phyloP scores from a whole-genome alignment of 2,329 filamentous ascomycete species.

The Clonostachys rosea region DNA sequence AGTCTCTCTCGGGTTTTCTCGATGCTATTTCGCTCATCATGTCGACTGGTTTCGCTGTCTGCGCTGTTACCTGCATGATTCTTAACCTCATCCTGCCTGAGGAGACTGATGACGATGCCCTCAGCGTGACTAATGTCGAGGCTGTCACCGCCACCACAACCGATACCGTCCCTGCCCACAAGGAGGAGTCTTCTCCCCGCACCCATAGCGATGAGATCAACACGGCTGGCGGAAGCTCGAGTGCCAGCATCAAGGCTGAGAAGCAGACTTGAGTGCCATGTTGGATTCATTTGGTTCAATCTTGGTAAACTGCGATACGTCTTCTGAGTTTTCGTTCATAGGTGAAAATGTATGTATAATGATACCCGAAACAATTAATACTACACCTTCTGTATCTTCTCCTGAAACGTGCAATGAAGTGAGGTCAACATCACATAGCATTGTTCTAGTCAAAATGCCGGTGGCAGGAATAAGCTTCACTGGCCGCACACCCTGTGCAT shows the following conservation, averaged over 20 bases:
- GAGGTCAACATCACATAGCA: too few species aligned
- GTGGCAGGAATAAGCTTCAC: too few species aligned
- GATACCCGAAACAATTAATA: too few species aligned
- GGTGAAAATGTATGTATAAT: too few species aligned
- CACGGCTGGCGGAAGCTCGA: neutral
- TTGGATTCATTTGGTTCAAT: too few species aligned
- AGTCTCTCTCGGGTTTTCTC: slow-evolving; percentile 65
- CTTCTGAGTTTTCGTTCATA: too few species aligned
- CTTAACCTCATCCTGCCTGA: slow-evolving; percentile 71
- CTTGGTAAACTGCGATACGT: too few species aligned
- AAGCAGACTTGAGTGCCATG: slow-evolving; percentile 4
- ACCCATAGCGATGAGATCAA: slow-evolving; percentile 4
- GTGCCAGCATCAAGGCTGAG: slow-evolving; percentile 2
- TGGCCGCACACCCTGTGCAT: too few species aligned
- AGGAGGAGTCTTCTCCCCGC: neutral
- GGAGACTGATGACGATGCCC: slow-evolving; percentile 61
- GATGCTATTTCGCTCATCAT: slow-evolving; percentile 70
- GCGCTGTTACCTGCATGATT: slow-evolving; percentile 66
- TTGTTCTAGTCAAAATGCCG: too few species aligned
- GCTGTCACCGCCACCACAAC: neutral
- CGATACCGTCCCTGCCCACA: neutral
- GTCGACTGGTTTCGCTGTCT: slow-evolving; percentile 71
- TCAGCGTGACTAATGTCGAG: slow-evolving; percentile 12
- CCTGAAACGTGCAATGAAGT: too few species aligned
- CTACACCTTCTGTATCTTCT: too few species aligned